Conservation (phyloP, 768 basidiomycete species). For the Clitopilus passeckerianus region DNA sequence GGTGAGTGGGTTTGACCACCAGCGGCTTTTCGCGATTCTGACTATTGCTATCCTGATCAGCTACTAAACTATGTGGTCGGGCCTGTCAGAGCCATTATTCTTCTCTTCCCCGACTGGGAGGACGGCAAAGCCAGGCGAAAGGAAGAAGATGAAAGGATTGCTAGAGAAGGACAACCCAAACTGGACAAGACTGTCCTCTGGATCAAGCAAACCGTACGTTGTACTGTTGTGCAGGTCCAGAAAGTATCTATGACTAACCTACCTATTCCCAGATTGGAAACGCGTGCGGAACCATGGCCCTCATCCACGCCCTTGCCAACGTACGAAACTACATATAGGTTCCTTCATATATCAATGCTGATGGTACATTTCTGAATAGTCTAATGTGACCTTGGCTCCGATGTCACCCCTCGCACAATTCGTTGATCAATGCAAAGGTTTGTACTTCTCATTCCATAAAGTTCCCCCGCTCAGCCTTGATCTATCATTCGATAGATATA, state of each 20-base stretch:
- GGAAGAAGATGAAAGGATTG: slow-evolving; percentile 56
- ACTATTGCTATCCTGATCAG: slow-evolving; percentile 24
- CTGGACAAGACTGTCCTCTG: slow-evolving; percentile 70
- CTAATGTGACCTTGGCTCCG: slow-evolving; percentile 50
- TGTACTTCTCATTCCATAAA: slow-evolving; percentile 3
- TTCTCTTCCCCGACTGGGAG: slow-evolving; percentile 76
- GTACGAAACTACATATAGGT: slow-evolving; percentile 32
- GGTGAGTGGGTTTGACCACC: slow-evolving; percentile 26
- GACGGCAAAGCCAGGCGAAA: slow-evolving; percentile 43
- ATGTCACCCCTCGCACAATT: slow-evolving; percentile 62
- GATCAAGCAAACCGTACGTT: slow-evolving; percentile 84
- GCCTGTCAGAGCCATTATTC: slow-evolving; percentile 78
- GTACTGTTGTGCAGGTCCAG: not conserved
- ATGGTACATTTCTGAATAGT: slow-evolving; percentile 25
- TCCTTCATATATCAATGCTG: not conserved
- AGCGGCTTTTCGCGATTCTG: not conserved
- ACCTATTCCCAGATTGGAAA: slow-evolving; percentile 55
- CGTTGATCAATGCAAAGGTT: slow-evolving; percentile 60
- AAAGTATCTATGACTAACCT: not conserved
- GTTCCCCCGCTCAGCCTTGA: not conserved
- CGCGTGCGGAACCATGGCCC: slow-evolving; percentile 85
- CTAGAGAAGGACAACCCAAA: slow-evolving; percentile 33
- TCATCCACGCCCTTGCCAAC: slow-evolving; percentile 81
- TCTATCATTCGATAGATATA: slow-evolving; percentile 38
- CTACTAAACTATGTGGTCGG: slow-evolving; percentile 64